Evolutionary conservation across 768 basidiomycete genomes (phyloP).

Genomic region (Mycena vitilis): DNA sequence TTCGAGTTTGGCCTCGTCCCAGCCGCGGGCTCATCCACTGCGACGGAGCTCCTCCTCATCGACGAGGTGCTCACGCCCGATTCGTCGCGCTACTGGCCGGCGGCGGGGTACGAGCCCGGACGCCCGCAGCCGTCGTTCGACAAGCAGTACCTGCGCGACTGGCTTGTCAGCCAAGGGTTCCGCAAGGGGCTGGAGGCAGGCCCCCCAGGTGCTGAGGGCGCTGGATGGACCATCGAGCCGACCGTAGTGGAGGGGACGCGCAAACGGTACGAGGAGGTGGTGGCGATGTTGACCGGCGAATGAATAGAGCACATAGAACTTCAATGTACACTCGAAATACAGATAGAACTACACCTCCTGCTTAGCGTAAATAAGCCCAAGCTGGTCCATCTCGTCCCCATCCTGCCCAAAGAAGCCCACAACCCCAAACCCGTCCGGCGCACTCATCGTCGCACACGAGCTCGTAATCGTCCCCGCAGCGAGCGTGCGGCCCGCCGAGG

Average conservation of each 20-base stretch:
- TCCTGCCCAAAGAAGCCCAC: conserved; percentile 48
- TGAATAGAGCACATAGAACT: neutral
- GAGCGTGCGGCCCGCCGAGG: conserved; percentile 45
- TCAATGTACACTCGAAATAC: neutral
- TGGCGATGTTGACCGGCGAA: conserved; percentile 61
- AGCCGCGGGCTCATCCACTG: neutral
- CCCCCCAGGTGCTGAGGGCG: conserved; percentile 54
- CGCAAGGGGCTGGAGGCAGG: conserved; percentile 84
- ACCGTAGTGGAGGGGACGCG: conserved; percentile 82
- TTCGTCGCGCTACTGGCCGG: conserved; percentile 97
- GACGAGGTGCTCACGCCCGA: conserved; percentile 98
- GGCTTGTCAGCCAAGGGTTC: conserved; percentile 82
- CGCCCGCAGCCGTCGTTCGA: conserved; percentile 90
- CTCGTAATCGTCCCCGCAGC: conserved; percentile 44
- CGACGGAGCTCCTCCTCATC: conserved; percentile 78
- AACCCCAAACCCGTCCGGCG: conserved; percentile 48
- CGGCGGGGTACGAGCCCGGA: conserved; percentile 77
- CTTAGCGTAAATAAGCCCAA: conserved; percentile 27
- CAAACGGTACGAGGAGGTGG: conserved; percentile 83
- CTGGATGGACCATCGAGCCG: conserved; percentile 85
- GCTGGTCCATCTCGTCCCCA: conserved; percentile 44
- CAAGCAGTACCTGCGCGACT: conserved; percentile 95
- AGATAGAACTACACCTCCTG: conserved; percentile 4
- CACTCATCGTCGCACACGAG: conserved; percentile 41
- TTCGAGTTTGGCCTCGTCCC: conserved; percentile 94